Percentiles rank a stretch among this genome's conserved stretches.
Evolutionary conservation across 2,329 filamentous ascomycete species (phyloP).

Genomic region (Monilinia polystroma): DNA sequence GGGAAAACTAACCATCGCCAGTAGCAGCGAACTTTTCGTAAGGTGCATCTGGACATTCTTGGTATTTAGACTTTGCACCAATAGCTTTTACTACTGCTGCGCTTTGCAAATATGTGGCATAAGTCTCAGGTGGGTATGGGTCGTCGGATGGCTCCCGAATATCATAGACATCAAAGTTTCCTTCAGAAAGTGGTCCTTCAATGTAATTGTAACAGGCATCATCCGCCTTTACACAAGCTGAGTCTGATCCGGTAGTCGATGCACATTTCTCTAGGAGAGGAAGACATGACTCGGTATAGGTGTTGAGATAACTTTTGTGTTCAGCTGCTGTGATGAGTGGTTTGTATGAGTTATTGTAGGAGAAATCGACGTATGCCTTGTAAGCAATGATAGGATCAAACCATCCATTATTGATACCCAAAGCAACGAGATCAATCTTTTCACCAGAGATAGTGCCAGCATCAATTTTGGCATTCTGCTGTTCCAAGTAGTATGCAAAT

Average conservation of each 20-base stretch:
- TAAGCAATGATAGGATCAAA: constrained; percentile 58
- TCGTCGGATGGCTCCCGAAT: constrained; percentile 27
- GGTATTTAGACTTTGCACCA: constrained; percentile 46
- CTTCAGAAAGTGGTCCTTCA: constrained; percentile 21
- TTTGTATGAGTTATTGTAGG: constrained; percentile 43
- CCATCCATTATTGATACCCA: constrained; percentile 43
- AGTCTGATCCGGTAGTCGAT: constrained; percentile 65
- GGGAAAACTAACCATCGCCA: constrained; percentile 42
- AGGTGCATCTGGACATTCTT: constrained; percentile 44
- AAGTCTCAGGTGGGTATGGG: constrained; percentile 43
- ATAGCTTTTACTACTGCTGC: constrained; percentile 45
- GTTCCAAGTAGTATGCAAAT: constrained; percentile 54
- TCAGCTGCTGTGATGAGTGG: constrained; percentile 43
- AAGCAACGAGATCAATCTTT: constrained; percentile 40
- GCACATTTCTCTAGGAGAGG: constrained; percentile 45
- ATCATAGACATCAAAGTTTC: constrained; percentile 25
- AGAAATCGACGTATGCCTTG: constrained; percentile 36
- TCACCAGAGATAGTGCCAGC: constrained; percentile 42
- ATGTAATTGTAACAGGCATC: constrained; percentile 40
- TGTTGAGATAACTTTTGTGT: constrained; percentile 38
- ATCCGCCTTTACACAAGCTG: constrained; percentile 71
- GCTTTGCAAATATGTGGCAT: constrained; percentile 44
- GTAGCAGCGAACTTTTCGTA: constrained; percentile 44
- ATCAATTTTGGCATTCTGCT: constrained; percentile 55
- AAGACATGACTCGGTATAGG: constrained; percentile 42